Evolutionary conservation across 2,329 filamentous ascomycete species (phyloP).

Genomic region (Zalaria obscura): DNA sequence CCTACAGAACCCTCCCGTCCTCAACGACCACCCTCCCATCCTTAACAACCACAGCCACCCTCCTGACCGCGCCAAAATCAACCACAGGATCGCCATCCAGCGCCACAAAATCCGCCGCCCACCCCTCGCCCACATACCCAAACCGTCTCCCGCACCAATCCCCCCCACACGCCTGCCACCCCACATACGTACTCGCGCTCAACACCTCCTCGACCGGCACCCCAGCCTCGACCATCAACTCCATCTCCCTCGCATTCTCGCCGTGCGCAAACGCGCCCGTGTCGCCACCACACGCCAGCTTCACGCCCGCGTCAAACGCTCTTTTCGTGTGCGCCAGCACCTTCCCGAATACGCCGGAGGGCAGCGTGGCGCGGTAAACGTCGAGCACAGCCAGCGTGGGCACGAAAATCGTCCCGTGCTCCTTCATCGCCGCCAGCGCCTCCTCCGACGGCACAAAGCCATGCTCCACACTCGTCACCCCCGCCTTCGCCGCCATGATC

Average conservation of each 20-base stretch:
- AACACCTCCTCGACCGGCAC: conserved; percentile 36
- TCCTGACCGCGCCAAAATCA: conserved; percentile 29
- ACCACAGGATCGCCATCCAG: conserved; percentile 29
- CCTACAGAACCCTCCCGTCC: conserved; percentile 9
- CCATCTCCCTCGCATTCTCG: conserved; percentile 37
- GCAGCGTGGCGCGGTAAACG: conserved; percentile 11
- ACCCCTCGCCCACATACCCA: conserved; percentile 34
- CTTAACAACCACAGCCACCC: conserved; percentile 43
- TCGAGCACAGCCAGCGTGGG: conserved; percentile 38
- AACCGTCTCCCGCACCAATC: conserved; percentile 24
- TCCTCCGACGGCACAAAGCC: conserved; percentile 17
- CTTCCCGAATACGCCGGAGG: not conserved
- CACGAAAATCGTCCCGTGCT: conserved; percentile 34
- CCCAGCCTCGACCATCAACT: conserved; percentile 38
- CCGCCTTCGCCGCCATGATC: conserved; percentile 16
- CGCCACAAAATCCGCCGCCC: conserved; percentile 38
- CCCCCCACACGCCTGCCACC: conserved; percentile 42
- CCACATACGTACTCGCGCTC: conserved; percentile 35
- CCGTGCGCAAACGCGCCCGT: conserved; percentile 41
- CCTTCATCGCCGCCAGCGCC: conserved; percentile 29
- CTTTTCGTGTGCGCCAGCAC: conserved; percentile 25
- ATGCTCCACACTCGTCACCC: conserved; percentile 20
- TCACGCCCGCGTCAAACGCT: conserved; percentile 33
- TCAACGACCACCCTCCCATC: conserved; percentile 37
- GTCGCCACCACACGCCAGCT: conserved; percentile 39